Evolutionary conservation across 495 filamentous ascomycete genomes (phyloP).

Genomic region (Xylaria venustula): DNA sequence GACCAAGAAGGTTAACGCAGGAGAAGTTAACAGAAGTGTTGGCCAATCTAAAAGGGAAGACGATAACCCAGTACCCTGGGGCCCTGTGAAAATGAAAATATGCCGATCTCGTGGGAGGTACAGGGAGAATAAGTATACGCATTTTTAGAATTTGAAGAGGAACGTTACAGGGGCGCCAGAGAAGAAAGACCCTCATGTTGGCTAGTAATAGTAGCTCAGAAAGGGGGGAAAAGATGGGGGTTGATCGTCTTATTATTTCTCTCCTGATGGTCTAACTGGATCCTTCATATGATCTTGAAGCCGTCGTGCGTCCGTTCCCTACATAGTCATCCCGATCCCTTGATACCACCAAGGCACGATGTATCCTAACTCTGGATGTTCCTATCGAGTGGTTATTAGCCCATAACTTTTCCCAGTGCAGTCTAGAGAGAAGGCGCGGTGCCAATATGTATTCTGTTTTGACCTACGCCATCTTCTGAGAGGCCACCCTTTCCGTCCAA

Average conservation of each 20-base stretch:
- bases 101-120: background rate
- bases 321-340: constrained; percentile 4
- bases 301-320: background rate
- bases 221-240: background rate
- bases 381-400: background rate
- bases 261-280: no score
- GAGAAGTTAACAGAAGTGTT: background rate
- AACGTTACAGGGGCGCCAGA: background rate
- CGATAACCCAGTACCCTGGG: background rate
- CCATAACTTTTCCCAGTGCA: background rate
- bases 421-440: background rate
- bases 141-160: background rate
- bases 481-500: background rate
- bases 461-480: constrained; percentile 7
- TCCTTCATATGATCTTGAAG: no score
- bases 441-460: background rate
- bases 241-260: no score
- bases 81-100: background rate
- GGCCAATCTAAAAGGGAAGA: background rate
- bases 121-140: background rate
- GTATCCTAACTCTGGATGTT: constrained; percentile 4
- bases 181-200: background rate
- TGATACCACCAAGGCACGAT: constrained; percentile 14
- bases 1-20: background rate
- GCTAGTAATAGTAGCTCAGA: background rate